Base-by-base conservation (phyloP, 352 stramenopile species). In the Chrysophaeum taylorii region DNA sequence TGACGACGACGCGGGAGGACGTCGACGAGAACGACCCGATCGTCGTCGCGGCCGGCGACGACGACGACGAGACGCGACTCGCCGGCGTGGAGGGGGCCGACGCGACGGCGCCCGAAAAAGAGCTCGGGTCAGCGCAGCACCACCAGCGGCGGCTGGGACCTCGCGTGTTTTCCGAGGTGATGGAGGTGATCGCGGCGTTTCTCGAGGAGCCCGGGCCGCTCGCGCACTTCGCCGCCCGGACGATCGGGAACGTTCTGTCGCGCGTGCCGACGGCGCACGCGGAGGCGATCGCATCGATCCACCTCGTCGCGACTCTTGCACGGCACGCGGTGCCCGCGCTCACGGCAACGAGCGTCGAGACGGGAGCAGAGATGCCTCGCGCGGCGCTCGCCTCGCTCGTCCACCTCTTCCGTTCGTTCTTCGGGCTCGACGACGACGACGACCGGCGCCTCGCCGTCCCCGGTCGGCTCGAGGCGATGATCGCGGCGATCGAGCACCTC, bases 1-100 rank as follows among this genome's bases (percentile, higher is more conserved):
- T 79, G 29, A 45, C 72, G 35, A 78, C 76, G 36, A n/a, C n/a
- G n/a, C n/a, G n/a, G n/a, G 74, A 81, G 57, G 73, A 77, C 38
- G 72, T 64, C 27, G 68, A 74, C 36, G 69, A 64, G 15, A 52
- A 42, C 5, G 39, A 45, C 9, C 29, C 9, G 7, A 31, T 2
- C 12, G 64, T n/a, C n/a, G n/a, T n/a, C n/a, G n/a, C n/a, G n/a
- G n/a, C n/a, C n/a, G n/a, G n/a, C n/a, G n/a, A n/a, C n/a, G n/a
- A n/a, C n/a, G n/a, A n/a, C n/a, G n/a, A n/a, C n/a, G n/a, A n/a
- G n/a, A n/a, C n/a, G n/a, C n/a, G n/a, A n/a, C n/a, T n/a, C n/a
- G n/a, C n/a, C n/a, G n/a, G n/a, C n/a, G n/a, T n/a, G n/a, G n/a
- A n/a, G n/a, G n/a, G n/a, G n/a, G n/a, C n/a, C n/a, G n/a, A n/a